Conservation (phyloP, 1,139 yeast genomes). For the Yamadazyma sp. region DNA sequence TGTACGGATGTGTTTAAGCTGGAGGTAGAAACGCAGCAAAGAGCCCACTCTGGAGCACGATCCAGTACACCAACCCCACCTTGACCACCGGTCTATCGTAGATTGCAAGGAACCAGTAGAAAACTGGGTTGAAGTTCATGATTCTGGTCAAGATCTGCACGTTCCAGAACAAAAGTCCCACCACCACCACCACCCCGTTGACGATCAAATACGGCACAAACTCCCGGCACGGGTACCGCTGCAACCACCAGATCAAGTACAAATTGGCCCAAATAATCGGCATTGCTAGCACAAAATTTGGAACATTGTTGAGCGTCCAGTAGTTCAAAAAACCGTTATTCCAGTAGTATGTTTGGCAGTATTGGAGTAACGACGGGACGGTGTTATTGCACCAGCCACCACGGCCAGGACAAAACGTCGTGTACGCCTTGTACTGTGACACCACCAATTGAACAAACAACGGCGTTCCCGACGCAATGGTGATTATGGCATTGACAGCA, state of each 20-base stretch:
- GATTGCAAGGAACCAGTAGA: slow-evolving; percentile 67
- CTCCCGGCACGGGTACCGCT: slow-evolving; percentile 35
- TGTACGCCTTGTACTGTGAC: slow-evolving; percentile 55
- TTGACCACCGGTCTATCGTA: slow-evolving; percentile 7
- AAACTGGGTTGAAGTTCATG: slow-evolving; percentile 71
- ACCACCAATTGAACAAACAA: slow-evolving; percentile 47
- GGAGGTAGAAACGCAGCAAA: slow-evolving; percentile 75
- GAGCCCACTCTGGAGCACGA: slow-evolving; percentile 55
- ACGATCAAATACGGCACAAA: slow-evolving; percentile 36
- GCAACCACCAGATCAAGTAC: slow-evolving; percentile 31
- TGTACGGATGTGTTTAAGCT: no score
- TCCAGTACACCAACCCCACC: slow-evolving; percentile 48
- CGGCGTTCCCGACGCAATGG: slow-evolving; percentile 53
- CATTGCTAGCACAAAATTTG: slow-evolving; percentile 75
- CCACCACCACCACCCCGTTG: slow-evolving; percentile 41
- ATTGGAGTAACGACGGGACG: slow-evolving; percentile 66
- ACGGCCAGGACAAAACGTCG: slow-evolving; percentile 63
- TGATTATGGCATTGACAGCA: neutral
- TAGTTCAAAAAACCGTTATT: slow-evolving; percentile 74
- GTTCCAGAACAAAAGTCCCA: slow-evolving; percentile 69
- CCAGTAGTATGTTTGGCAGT: slow-evolving; percentile 84
- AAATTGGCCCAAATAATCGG: slow-evolving; percentile 57
- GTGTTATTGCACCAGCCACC: slow-evolving; percentile 71
- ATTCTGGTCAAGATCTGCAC: slow-evolving; percentile 84
- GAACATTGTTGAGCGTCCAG: slow-evolving; percentile 79